A percentile compares a stretch with the other conserved stretches of the same genome.
phyloP scores from a whole-genome alignment of 1,139 yeast genomes.

The Yamadazyma jaroonii region DNA sequence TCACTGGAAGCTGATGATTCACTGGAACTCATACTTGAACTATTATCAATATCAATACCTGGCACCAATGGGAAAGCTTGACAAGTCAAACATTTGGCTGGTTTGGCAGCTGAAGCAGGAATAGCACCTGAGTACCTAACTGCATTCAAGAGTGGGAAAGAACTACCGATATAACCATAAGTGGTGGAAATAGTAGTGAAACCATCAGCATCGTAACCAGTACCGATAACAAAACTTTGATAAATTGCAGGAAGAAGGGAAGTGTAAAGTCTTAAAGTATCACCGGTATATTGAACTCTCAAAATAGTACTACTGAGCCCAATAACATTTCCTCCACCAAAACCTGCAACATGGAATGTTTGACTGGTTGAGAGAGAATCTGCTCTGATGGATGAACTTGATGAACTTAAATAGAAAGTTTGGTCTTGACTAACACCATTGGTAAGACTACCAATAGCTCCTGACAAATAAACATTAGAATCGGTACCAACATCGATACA shows the following conservation, averaged over 20 bases:
- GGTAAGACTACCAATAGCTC: conserved; percentile 13
- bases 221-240: conserved; percentile 23
- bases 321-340: conserved; percentile 28
- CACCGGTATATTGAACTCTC: conserved; percentile 10
- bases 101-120: conserved; percentile 8
- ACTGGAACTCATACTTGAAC: conserved; percentile 1
- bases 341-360: conserved; percentile 29
- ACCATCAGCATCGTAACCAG: conserved; percentile 15
- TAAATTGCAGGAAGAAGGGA: neutral
- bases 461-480: conserved; percentile 20
- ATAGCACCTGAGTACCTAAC: conserved; percentile 9
- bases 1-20: neutral
- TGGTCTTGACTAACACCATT: conserved; percentile 15
- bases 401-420: conserved; percentile 20
- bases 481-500: conserved; percentile 24
- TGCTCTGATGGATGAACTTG: conserved; percentile 20
- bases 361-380: conserved; percentile 17
- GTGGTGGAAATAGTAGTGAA: conserved; percentile 14
- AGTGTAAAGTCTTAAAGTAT: conserved; percentile 10
- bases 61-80: conserved; percentile 8
- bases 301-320: conserved; percentile 20
- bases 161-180: conserved; percentile 16
- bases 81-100: conserved; percentile 7
- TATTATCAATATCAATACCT: conserved; percentile 4
- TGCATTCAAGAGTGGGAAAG: conserved; percentile 8